A percentile compares a stretch with the other conserved stretches of the same genome.
These are phyloP conservation scores for Kazachstania viticola DNA, from an alignment of 805 yeast species.

Conservation along the genomic window DNA sequence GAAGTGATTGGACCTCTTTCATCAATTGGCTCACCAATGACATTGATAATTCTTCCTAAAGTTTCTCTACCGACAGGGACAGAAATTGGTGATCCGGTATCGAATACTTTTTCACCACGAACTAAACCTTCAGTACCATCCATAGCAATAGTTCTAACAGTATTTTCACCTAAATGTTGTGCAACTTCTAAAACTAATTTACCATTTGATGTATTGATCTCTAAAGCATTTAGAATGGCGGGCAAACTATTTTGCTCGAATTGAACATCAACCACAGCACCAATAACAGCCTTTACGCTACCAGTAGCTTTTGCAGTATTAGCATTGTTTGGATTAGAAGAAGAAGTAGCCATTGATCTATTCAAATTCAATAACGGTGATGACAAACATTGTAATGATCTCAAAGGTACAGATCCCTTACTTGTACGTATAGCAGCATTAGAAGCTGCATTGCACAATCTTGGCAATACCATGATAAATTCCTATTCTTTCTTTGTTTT, in stretches of 20 bases:
- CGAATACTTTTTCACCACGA: constrained; percentile 85
- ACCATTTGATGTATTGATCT: constrained; percentile 63
- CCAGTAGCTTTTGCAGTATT: constrained; percentile 46
- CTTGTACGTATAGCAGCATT: no score
- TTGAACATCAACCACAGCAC: constrained; percentile 99
- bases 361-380: no score
- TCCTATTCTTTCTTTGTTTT: no score
- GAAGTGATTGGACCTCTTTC: constrained; percentile 98
- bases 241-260: constrained; percentile 96
- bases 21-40: constrained; percentile 98
- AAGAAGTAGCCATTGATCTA: constrained; percentile 22
- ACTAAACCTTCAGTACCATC: constrained; percentile 99
- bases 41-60: constrained; percentile 96
- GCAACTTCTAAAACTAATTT: constrained; percentile 93
- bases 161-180: constrained; percentile 99
- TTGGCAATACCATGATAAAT: no score
- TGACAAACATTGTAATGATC: no score
- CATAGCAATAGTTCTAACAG: constrained; percentile 99
- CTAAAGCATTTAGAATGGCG: constrained; percentile 93
- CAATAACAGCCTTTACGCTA: constrained; percentile 93
- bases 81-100: constrained; percentile 97
- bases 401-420: no score
- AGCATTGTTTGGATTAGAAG: constrained; percentile 27
- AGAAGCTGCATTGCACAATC: no score
- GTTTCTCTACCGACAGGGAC: constrained; percentile 99